Percentiles rank a stretch among this genome's conserved stretches.
Evolutionary conservation across 2,329 filamentous ascomycete genomes (phyloP).

Genomic region (Scedosporium aurantiacum): DNA sequence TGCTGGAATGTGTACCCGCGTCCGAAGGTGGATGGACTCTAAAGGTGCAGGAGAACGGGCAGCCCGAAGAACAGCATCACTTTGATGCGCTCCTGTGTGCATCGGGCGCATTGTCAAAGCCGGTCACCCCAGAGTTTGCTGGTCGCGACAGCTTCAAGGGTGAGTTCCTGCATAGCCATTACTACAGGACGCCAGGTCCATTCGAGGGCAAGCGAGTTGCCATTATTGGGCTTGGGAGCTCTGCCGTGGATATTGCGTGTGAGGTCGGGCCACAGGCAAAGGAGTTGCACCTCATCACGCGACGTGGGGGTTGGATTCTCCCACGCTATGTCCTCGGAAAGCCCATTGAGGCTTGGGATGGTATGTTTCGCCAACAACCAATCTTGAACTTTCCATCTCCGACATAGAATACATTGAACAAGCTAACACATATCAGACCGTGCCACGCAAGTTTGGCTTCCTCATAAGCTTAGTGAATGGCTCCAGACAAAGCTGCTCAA

Average conservation of each 20-base stretch:
- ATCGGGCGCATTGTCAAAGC: slow-evolving; percentile 20
- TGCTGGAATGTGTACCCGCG: slow-evolving; percentile 18
- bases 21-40: slow-evolving; percentile 20
- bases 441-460: slow-evolving; percentile 18
- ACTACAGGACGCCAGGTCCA: slow-evolving; percentile 21
- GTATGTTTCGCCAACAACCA: slow-evolving; percentile 13
- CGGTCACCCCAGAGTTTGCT: slow-evolving; percentile 19
- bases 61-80: slow-evolving; percentile 11
- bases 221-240: slow-evolving; percentile 25
- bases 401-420: background rate
- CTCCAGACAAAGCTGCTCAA: slow-evolving; percentile 20
- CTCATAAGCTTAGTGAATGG: slow-evolving; percentile 16
- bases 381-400: background rate
- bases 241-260: slow-evolving; percentile 26
- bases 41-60: slow-evolving; percentile 11
- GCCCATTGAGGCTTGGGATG: slow-evolving; percentile 23
- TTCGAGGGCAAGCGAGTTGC: slow-evolving; percentile 26
- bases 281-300: slow-evolving; percentile 25
- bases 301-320: slow-evolving; percentile 25
- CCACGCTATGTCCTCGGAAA: slow-evolving; percentile 26
- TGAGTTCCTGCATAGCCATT: slow-evolving; percentile 24
- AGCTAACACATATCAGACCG: slow-evolving; percentile 12
- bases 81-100: slow-evolving; percentile 26
- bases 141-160: slow-evolving; percentile 21
- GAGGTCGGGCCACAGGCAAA: slow-evolving; percentile 22